Evolutionary conservation across 2,329 filamentous ascomycete genomes (phyloP), one percentile per base, ranked within the genome.

Genomic region (Paraphoma sp.): DNA sequence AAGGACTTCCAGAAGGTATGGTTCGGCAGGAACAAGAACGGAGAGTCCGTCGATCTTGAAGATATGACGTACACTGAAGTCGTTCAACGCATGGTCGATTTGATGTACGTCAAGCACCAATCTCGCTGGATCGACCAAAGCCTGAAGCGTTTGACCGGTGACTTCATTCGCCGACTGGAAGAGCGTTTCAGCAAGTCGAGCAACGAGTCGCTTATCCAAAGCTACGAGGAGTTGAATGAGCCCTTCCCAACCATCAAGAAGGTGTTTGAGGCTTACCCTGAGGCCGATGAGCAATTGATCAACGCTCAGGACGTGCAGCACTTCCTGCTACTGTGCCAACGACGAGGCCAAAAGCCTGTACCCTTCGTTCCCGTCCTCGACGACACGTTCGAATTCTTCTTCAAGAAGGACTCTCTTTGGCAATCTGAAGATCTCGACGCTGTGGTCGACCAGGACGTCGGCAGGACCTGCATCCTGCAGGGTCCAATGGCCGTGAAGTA

Each of bases 331-430:
- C 88, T 99, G 43, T 98, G 93, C 84, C 89, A 95, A 80, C 89
- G 93, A 38, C 91, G 90, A 46, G 90, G 89, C 41, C 95, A 99
- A 83, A 99, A 99, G 85, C 95, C 95, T 2, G 91, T 96, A 29
- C 95, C 94, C 0, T 99, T 99, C 75, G 93, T 99, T 30, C 95
- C 95, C 5, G 84, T 90, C n/a, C 84, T 99, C 18, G 95, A 99
- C 70, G 93, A 96, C 62, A 97, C 94, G 75, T 99, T 99, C 66
- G 95, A 99, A 76, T 97, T 96, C 81, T 99, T 92, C 83, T 99
- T 99, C 89, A 99, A 99, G 88, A 99, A 99, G 83, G 95, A 99
- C 78, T 99, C 95, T 1, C 86, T 99, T 7, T 99, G 95, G 95
- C 95, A 99, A 80, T 98, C 95, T 1, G 95, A 99, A 79, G 95